A percentile compares a stretch with the other conserved stretches of the same genome.
phyloP scores from a whole-genome alignment of 106 monocot genomes.

The Dactylorhiza incarnata region DNA sequence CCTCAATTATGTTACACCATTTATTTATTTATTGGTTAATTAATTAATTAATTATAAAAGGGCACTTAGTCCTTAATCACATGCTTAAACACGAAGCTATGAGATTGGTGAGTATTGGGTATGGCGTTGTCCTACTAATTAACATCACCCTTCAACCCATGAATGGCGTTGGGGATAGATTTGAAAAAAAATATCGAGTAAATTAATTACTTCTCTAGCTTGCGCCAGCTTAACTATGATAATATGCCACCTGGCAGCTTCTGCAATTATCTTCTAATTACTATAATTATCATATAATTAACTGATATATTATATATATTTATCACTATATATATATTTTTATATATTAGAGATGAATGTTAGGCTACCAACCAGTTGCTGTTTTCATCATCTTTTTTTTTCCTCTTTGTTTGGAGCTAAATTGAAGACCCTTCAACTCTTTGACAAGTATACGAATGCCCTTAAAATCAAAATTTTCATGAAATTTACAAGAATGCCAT shows the following conservation, averaged over 20 bases:
- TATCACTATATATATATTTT: too few species aligned
- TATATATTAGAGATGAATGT: not conserved
- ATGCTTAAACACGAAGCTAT: not conserved
- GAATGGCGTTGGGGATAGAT: not conserved
- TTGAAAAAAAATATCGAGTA: not conserved
- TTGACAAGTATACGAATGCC: slow-evolving; percentile 9
- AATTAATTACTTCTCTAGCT: not conserved
- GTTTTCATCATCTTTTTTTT: slow-evolving; percentile 15
- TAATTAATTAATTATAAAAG: too few species aligned
- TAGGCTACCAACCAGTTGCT: slow-evolving; percentile 22
- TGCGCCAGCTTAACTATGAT: not conserved
- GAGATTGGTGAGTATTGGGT: not conserved
- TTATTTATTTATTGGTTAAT: too few species aligned
- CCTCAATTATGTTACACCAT: too few species aligned
- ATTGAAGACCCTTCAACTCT: not conserved
- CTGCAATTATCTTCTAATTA: not conserved
- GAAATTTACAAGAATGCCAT: too few species aligned
- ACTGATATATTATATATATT: not conserved
- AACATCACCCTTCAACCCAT: not conserved
- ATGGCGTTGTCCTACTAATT: not conserved
- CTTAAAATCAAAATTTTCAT: not conserved
- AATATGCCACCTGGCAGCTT: slow-evolving; percentile 3
- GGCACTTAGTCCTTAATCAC: not conserved
- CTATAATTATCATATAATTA: not conserved
- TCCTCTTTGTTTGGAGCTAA: not conserved